These are phyloP conservation scores for Ophiostoma ips DNA, from an alignment of 2,329 filamentous ascomycete genomes.

Conservation along the genomic window DNA sequence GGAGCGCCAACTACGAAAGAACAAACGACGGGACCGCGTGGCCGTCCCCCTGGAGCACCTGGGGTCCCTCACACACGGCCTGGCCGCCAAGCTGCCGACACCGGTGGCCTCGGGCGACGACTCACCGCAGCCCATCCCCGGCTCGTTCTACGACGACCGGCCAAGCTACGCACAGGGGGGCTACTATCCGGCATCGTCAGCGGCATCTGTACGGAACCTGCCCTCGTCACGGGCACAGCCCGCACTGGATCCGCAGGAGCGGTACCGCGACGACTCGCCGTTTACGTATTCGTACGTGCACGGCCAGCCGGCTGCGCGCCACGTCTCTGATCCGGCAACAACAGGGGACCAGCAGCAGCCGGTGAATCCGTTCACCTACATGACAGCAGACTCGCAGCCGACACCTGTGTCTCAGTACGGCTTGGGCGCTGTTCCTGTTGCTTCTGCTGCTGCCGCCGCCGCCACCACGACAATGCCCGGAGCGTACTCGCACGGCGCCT, in stretches of 20 bases:
- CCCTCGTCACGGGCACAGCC: constrained; percentile 20
- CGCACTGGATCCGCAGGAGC: constrained; percentile 17
- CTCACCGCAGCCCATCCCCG: constrained; percentile 22
- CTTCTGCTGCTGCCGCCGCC: constrained; percentile 14
- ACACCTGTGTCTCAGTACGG: constrained; percentile 18
- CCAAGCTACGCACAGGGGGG: constrained; percentile 35
- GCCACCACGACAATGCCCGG: constrained; percentile 12
- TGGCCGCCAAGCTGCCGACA: constrained; percentile 14
- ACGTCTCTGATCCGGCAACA: constrained; percentile 30
- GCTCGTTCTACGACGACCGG: constrained; percentile 22
- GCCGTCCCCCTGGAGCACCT: constrained; percentile 40
- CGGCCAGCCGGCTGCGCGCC: constrained; percentile 23
- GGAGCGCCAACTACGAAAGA: constrained; percentile 13
- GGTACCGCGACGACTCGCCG: constrained; percentile 26
- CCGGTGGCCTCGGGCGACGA: constrained; percentile 15
- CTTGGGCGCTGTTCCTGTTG: constrained; percentile 19
- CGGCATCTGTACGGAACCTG: constrained; percentile 6
- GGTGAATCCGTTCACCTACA: constrained; percentile 39
- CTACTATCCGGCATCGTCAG: constrained; percentile 33
- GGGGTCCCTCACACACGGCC: constrained; percentile 27
- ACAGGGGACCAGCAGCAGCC: constrained; percentile 13
- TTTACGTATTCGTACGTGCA: constrained; percentile 33
- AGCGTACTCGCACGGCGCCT: constrained; percentile 5
- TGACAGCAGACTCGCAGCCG: constrained; percentile 30
- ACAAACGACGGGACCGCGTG: constrained; percentile 28